phyloP scores from a whole-genome alignment of 768 basidiomycete species.

The Suillus placidus region DNA sequence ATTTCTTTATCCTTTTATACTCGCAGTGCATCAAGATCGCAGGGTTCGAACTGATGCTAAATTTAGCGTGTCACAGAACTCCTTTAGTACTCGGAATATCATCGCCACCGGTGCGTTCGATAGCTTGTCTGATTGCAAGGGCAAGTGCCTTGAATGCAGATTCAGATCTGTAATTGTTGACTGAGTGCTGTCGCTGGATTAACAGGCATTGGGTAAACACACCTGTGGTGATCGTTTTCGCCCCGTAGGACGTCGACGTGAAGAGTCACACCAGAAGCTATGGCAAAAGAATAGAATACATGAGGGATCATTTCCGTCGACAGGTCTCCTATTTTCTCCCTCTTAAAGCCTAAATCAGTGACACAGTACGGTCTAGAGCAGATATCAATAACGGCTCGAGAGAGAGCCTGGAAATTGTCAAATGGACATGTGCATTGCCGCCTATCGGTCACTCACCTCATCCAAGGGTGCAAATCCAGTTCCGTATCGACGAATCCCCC shows the following conservation, averaged over 20 bases:
- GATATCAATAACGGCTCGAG: slow-evolving; percentile 96
- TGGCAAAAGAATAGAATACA: slow-evolving; percentile 97
- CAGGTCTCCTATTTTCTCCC: slow-evolving; percentile 93
- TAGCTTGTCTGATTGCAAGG: slow-evolving; percentile 93
- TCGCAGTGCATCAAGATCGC: background rate
- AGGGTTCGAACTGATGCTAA: background rate
- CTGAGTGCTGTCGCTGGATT: slow-evolving; percentile 2
- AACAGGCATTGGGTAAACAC: slow-evolving; percentile 26
- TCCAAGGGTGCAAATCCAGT: slow-evolving; percentile 97
- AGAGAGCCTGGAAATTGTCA: slow-evolving; percentile 68
- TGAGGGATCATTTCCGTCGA: slow-evolving; percentile 99
- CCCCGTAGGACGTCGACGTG: slow-evolving; percentile 95
- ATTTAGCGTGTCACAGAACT: slow-evolving; percentile 55
- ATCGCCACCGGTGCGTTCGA: slow-evolving; percentile 82
- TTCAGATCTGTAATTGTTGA: slow-evolving; percentile 66
- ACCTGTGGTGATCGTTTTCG: slow-evolving; percentile 98
- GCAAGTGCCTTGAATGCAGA: slow-evolving; percentile 98
- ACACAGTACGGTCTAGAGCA: slow-evolving; percentile 97
- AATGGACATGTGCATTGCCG: slow-evolving; percentile 3
- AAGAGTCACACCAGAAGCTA: slow-evolving; percentile 90
- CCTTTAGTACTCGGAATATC: slow-evolving; percentile 98
- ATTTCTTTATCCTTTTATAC: slow-evolving; percentile 2
- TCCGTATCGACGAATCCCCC: slow-evolving; percentile 93
- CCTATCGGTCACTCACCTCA: slow-evolving; percentile 61
- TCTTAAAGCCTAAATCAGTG: slow-evolving; percentile 82